These are phyloP conservation scores for Hygrocybe coccinea DNA, from an alignment of 768 basidiomycete genomes.

Conservation along the genomic window DNA sequence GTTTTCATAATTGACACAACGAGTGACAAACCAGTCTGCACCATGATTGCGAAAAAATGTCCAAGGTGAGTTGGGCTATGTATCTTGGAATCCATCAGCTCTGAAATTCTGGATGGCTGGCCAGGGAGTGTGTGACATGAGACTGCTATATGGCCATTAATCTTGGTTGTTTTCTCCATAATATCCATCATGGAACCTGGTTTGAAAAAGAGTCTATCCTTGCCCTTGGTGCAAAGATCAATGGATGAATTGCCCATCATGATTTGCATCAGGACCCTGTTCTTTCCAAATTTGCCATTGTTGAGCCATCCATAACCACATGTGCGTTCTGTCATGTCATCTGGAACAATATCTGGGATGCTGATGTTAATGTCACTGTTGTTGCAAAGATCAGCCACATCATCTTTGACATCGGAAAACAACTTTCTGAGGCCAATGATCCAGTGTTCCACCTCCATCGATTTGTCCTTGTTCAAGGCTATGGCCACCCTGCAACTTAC, in stretches of 20 bases:
- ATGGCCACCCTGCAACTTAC: no score
- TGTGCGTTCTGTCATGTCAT: background rate
- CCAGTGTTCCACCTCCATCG: background rate
- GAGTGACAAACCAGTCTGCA: background rate
- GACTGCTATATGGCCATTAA: background rate
- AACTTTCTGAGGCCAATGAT: background rate
- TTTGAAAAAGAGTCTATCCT: background rate
- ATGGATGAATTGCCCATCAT: background rate
- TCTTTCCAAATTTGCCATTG: background rate
- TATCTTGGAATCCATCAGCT: background rate
- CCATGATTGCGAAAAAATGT: background rate
- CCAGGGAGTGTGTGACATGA: background rate
- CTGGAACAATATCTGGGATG: background rate
- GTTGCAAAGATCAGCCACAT: background rate
- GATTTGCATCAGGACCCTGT: background rate
- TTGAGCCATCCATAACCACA: slow-evolving; percentile 1
- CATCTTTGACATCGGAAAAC: background rate
- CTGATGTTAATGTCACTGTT: background rate
- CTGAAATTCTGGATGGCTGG: background rate
- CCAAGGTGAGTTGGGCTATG: background rate
- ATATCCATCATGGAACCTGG: background rate
- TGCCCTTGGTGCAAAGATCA: background rate
- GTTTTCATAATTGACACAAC: background rate
- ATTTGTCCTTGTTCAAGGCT: background rate
- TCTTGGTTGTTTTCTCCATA: background rate